Conservation (phyloP, 495 filamentous ascomycete species). For the Penicillium simplicissimum region DNA sequence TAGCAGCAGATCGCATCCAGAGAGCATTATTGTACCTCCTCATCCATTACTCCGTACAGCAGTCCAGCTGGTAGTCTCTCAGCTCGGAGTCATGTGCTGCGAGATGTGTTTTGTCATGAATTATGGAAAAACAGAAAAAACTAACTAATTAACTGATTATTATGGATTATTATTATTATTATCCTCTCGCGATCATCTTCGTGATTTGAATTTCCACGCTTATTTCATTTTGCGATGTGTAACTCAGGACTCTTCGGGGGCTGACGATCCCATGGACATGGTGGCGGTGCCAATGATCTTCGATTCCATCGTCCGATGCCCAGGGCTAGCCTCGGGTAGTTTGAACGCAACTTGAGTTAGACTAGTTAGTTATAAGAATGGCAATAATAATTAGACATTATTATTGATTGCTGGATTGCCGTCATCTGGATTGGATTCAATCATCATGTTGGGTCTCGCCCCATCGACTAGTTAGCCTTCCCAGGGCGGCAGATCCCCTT, state of each 20-base stretch:
- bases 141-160: too few relatives aligned
- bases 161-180: background rate
- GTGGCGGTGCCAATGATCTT: slow-evolving; percentile 9
- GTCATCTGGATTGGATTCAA: background rate
- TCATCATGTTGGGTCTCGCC: background rate
- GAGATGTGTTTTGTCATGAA: slow-evolving; percentile 5
- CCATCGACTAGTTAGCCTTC: background rate
- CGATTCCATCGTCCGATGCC: too few relatives aligned
- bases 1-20: background rate
- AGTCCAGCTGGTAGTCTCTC: background rate
- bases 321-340: background rate
- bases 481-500: slow-evolving; percentile 4
- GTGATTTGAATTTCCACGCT: slow-evolving; percentile 16
- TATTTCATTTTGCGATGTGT: slow-evolving; percentile 21
- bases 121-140: too few relatives aligned
- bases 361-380: too few relatives aligned
- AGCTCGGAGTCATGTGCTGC: slow-evolving; percentile 11
- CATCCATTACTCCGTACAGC: too few relatives aligned
- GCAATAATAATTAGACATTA: background rate
- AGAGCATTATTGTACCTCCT: background rate
- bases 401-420: background rate
- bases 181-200: background rate
- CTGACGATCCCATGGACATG: slow-evolving; percentile 21
- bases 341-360: background rate
- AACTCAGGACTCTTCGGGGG: slow-evolving; percentile 31